Base-by-base conservation (phyloP, 805 yeast species). In the Torulaspora maleeae region DNA sequence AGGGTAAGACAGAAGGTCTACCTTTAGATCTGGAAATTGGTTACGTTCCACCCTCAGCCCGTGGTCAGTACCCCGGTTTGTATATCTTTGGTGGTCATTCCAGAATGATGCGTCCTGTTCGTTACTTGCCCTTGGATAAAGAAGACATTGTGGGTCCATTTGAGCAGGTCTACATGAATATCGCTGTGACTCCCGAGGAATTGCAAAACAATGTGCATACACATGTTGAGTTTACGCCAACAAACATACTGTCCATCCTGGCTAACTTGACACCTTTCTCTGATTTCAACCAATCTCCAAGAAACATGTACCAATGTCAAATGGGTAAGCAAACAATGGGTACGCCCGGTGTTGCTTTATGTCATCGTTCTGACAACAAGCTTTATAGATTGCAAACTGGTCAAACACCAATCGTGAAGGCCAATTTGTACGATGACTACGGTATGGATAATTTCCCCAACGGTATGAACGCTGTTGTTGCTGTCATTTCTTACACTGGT, bases 251-350 rank as follows among this genome's bases (percentile, higher is more conserved):
- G 56, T 89, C 97, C 17, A 91, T 93, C 55, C 75, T 93, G 67
- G 99, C 98, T 53, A 93, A 93, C 70, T 76, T 93, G 74, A 93
- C 99, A 1, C 99, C 99, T 55, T 93, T 88, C 67, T 90, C 98
- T 1, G 99, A 93, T 68, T 93, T 93, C 74, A 93, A 93, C 70
- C 99, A 93, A 74, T 90, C 97, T 22, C 99, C 99, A 61, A 86
- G 99, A 80, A 93, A 93, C 68, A 93, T 93, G 98, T 93, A 93
- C 68, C 99, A 93, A 74, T 93, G 99, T 72, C 99, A 93, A 77
- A 93, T 93, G 99, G 98, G 97, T 80, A 93, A 93, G 73, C 99
- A 93, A 74, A 91, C 99, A 16, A 93, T 93, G 99, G 99, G 99
- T 70, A 93, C 99, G 4, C 99, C 99, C 7, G 98, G 98, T 71